Conservation (phyloP, 306 rosid genomes). For the Lathyrus sativus region DNA sequence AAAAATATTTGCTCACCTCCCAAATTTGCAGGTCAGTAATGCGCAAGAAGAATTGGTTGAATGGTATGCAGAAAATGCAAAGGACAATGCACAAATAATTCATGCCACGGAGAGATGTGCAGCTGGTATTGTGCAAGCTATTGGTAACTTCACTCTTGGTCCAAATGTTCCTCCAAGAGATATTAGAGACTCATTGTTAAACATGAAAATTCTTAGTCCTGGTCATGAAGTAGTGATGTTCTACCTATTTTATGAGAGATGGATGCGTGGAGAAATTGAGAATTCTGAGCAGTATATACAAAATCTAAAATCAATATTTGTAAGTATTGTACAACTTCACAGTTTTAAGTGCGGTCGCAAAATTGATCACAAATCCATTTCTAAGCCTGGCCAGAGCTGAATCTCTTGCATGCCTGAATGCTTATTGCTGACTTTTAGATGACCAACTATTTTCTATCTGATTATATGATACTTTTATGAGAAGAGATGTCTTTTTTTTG, state of each 20-base stretch:
- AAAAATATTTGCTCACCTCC: constrained; percentile 3
- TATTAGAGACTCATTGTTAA: constrained; percentile 43
- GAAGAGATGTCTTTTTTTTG: not conserved
- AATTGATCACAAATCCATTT: constrained; percentile 18
- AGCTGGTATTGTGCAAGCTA: constrained; percentile 78
- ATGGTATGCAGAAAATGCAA: constrained; percentile 63
- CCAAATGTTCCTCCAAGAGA: constrained; percentile 76
- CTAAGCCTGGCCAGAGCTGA: constrained; percentile 28
- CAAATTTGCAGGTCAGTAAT: constrained; percentile 61
- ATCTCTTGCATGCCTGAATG: constrained; percentile 21
- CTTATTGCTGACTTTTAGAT: constrained; percentile 16
- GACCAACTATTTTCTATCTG: constrained; percentile 10
- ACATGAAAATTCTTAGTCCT: constrained; percentile 41
- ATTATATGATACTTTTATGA: constrained; percentile 1
- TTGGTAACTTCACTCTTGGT: constrained; percentile 68
- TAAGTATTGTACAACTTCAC: constrained; percentile 48
- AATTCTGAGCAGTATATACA: constrained; percentile 52
- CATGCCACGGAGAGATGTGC: constrained; percentile 81
- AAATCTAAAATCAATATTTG: constrained; percentile 54
- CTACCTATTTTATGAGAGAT: constrained; percentile 69
- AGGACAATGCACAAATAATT: constrained; percentile 47
- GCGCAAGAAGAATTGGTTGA: constrained; percentile 74
- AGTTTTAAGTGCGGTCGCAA: not conserved
- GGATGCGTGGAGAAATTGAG: constrained; percentile 69
- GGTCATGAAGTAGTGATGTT: constrained; percentile 63